Base-by-base conservation (phyloP, 2,329 filamentous ascomycete genomes). In the Cephalotrichum gorgonifer region DNA sequence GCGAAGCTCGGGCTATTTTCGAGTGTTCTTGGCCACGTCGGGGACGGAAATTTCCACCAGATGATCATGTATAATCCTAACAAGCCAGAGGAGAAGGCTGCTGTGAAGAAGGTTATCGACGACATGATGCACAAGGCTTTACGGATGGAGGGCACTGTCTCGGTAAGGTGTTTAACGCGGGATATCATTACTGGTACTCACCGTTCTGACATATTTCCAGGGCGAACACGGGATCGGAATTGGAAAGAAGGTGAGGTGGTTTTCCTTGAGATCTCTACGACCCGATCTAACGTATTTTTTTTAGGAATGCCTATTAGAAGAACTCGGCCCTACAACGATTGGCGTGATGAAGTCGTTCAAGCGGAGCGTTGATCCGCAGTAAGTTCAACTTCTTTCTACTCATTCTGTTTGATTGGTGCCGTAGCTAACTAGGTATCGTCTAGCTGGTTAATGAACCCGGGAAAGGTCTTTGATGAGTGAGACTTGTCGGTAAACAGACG, bases 41-140 rank as follows among this genome's bases (percentile, higher is more conserved):
- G 84, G 2, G 84, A 88, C 60, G 83, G 84, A 20, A 87, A 87
- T 57, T 87, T 87, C 57, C 84, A 88, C 58, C 72, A 79, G 73
- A 66, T 68, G 61, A 55, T 62, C 43, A 59, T 60, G 52, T 62
- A 61, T 48, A 54, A 60, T 30, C 60, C 62, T 0, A 79, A 81
- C 61, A 79, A 77, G 51, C 72, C 79, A 3, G 66, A 68, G 4
- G 75, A 86, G 51, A 74, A 72, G 50, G 61, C 71, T 17, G 69
- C 72, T 4, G 77, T 76, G 1, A 72, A 79, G 51, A 70, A 71
- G 23, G 71, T 85, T 12, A 79, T 86, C 12, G 78, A 86, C 55
- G 69, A 74, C 41, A 86, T 86, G 83, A 79, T 86, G 53, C 78
- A 82, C 58, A 73, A 78, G 39, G 83, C 83, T 3, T 73, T 87